Percentiles rank a stretch among this genome's conserved stretches.
These are phyloP conservation scores for Monosporozyma aerobia DNA, from an alignment of 805 yeast genomes.

Conservation along the genomic window DNA sequence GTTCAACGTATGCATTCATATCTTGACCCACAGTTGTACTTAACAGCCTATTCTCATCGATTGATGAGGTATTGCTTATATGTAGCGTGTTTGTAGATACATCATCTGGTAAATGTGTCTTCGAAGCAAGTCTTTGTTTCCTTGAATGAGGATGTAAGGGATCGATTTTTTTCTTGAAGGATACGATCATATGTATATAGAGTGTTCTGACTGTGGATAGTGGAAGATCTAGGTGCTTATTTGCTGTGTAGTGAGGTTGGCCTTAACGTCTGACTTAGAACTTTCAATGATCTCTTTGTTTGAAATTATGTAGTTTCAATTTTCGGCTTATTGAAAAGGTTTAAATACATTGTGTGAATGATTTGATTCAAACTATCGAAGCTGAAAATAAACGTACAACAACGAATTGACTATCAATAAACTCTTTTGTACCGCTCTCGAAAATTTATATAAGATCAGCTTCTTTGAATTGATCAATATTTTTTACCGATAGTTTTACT, in stretches of 20 bases:
- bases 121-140: slow-evolving; percentile 16
- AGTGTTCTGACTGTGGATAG: neutral
- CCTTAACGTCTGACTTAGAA: too few species aligned
- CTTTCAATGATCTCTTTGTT: too few species aligned
- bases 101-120: slow-evolving; percentile 18
- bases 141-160: slow-evolving; percentile 13
- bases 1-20: slow-evolving; percentile 13
- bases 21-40: slow-evolving; percentile 11
- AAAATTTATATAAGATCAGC: too few species aligned
- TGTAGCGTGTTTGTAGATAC: slow-evolving; percentile 16
- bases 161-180: slow-evolving; percentile 23
- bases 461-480: too few species aligned
- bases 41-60: slow-evolving; percentile 12
- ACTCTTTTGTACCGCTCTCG: too few species aligned
- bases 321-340: too few species aligned
- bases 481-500: too few species aligned
- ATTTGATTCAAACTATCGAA: too few species aligned
- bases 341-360: too few species aligned
- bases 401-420: too few species aligned
- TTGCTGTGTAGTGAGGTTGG: neutral
- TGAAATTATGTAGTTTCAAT: too few species aligned
- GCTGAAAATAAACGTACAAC: too few species aligned
- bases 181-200: slow-evolving; percentile 10
- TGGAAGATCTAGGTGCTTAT: neutral
- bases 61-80: slow-evolving; percentile 7